phyloP scores from a whole-genome alignment of 345 rosid species.

The Boechera stricta region DNA sequence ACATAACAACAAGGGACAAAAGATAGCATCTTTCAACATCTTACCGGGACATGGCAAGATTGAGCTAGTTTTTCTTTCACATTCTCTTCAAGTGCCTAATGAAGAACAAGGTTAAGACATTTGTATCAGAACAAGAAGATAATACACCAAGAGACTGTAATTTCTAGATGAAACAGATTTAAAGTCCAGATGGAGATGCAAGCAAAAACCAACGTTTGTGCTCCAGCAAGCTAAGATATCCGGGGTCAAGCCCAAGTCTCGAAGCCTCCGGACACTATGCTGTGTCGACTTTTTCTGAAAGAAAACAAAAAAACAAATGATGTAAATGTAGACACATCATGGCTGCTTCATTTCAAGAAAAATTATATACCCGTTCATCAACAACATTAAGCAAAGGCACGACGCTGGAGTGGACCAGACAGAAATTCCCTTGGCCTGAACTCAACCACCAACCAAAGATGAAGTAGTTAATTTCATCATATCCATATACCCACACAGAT shows the following conservation, averaged over 20 bases:
- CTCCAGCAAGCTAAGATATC: slow-evolving; percentile 92
- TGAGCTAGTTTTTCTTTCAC: slow-evolving; percentile 80
- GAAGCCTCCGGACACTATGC: slow-evolving; percentile 86
- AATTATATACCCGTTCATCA: slow-evolving; percentile 77
- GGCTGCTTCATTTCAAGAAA: slow-evolving; percentile 32
- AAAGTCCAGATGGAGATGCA: background rate
- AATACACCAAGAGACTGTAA: slow-evolving; percentile 14
- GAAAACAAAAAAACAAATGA: slow-evolving; percentile 22
- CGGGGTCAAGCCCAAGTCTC: slow-evolving; percentile 90
- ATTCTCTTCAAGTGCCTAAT: slow-evolving; percentile 74
- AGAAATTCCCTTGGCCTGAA: slow-evolving; percentile 84
- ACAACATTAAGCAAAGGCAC: slow-evolving; percentile 95
- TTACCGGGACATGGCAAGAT: slow-evolving; percentile 91
- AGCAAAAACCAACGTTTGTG: slow-evolving; percentile 41
- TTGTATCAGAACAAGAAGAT: slow-evolving; percentile 19
- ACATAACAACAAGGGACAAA: background rate
- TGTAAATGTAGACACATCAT: slow-evolving; percentile 14
- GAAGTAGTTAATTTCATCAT: slow-evolving; percentile 32
- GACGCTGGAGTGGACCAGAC: slow-evolving; percentile 95
- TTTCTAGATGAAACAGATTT: background rate
- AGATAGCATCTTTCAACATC: background rate
- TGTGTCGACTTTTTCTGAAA: slow-evolving; percentile 97
- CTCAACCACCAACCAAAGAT: slow-evolving; percentile 41
- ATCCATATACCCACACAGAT: background rate
- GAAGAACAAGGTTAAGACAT: slow-evolving; percentile 1